A percentile compares a stretch with the other conserved stretches of the same genome.
Conservation (phyloP, 1,139 yeast genomes). For the Dujonia santamariae region DNA sequence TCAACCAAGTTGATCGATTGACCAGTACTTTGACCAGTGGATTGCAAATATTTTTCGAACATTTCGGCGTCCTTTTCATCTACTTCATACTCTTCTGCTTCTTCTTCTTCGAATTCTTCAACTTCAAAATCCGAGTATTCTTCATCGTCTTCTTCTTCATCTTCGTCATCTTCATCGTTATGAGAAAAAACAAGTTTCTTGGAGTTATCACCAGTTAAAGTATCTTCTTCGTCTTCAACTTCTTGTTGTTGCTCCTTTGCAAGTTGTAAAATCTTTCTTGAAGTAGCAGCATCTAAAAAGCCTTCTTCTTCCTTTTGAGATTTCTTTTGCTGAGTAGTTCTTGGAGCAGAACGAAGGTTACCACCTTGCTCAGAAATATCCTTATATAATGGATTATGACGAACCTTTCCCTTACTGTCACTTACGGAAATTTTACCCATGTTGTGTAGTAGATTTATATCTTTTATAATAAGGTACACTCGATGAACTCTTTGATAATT, state of each 20-base stretch:
- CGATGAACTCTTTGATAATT: too few relatives aligned
- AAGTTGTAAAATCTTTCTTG: conserved; percentile 80
- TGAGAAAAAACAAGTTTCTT: not conserved
- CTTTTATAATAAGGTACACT: too few relatives aligned
- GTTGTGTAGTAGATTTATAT: conserved; percentile 4
- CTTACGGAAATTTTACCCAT: conserved; percentile 67
- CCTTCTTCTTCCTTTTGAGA: conserved; percentile 54
- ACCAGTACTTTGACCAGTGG: conserved; percentile 22
- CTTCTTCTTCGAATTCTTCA: conserved; percentile 44
- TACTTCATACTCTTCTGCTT: conserved; percentile 58
- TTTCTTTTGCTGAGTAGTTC: conserved; percentile 15
- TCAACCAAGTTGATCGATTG: conserved; percentile 74
- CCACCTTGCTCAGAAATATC: conserved; percentile 77
- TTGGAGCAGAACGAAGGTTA: conserved; percentile 49
- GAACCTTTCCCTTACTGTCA: conserved; percentile 47
- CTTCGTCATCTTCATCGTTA: conserved; percentile 33
- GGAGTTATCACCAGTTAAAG: conserved; percentile 9
- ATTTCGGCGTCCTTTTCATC: conserved; percentile 70
- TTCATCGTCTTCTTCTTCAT: conserved; percentile 27
- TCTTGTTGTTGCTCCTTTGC: conserved; percentile 95
- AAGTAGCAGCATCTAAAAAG: conserved; percentile 74
- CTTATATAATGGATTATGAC: conserved; percentile 76
- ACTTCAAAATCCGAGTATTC: conserved; percentile 52
- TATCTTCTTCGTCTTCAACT: conserved; percentile 60
- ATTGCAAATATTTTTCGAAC: conserved; percentile 62